Base-by-base conservation (phyloP, 192 early-diverging fungal species). In the Gryganskiella cystojenkinii region DNA sequence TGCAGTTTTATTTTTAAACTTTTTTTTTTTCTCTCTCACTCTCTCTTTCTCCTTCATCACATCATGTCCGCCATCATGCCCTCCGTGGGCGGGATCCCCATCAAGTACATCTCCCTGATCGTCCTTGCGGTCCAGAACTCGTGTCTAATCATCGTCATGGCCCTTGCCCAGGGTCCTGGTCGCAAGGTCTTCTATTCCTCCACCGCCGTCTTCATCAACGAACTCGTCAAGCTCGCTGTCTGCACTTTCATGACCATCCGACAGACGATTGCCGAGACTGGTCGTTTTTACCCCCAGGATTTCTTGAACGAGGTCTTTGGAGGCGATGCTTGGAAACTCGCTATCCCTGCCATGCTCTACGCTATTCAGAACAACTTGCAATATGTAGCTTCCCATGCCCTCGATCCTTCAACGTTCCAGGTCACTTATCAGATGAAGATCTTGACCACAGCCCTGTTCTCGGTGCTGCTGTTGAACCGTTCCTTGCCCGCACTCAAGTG, bases 361-460 rank as follows among this genome's bases (percentile, higher is more conserved):
- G 90, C 95, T 30, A 86, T 98, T 47, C 97, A 99, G 81, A 99
- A 99, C 84, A 98, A 98, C 72, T 80, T 99, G 44, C 97, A 98
- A 70, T 99, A 97, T 71, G 80, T 94, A 15, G 94, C 97, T 0
- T 93, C 95, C 2, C 87, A 93, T 20, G 80, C 89, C 15, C 80
- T 99, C 30, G 96, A 99, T 59, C 93, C 97, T 0, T 95, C 96
- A 8, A 96, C 94, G 8, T 99, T 96, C 83, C 95, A 97, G 82
- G 96, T 98, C 30, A 96, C 96, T 8, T 99, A 98, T 79, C 97
- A 99, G 78, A 85, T 99, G 61, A 99, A 99, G 85, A 97, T 98
- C 67, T 80, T 99, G 52, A 97, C 96, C 2, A 96, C 97, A 4
- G 96, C 97, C 9, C 79, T 99, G 45, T 98, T 96, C 78, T 93